Conservation (phyloP, 2,329 filamentous ascomycete genomes). For the Aspergillus niger region DNA sequence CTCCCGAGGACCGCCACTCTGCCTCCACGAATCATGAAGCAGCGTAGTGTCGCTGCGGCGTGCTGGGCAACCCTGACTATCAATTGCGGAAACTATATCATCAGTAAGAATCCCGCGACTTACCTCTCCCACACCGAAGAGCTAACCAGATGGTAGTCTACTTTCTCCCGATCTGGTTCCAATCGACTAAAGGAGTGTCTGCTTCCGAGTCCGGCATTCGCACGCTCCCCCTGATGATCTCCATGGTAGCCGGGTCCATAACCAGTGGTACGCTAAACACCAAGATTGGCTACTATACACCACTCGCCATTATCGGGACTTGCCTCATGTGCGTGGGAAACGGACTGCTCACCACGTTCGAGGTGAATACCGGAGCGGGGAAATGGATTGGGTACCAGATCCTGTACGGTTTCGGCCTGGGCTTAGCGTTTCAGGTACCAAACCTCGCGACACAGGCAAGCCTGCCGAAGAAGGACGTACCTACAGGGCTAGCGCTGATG, state of each 20-base stretch:
- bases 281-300: slow-evolving; percentile 40
- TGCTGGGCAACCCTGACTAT: slow-evolving; percentile 37
- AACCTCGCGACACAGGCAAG: slow-evolving; percentile 39
- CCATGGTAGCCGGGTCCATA: slow-evolving; percentile 37
- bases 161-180: slow-evolving; percentile 50
- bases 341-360: slow-evolving; percentile 45
- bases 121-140: not conserved
- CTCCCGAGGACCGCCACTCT: slow-evolving; percentile 53
- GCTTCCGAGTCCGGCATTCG: slow-evolving; percentile 49
- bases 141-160: slow-evolving; percentile 18
- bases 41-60: slow-evolving; percentile 43
- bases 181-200: slow-evolving; percentile 47
- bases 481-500: slow-evolving; percentile 38
- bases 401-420: slow-evolving; percentile 37
- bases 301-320: slow-evolving; percentile 37
- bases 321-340: slow-evolving; percentile 41
- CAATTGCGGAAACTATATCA: no score
- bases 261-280: slow-evolving; percentile 31
- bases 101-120: not conserved
- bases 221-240: slow-evolving; percentile 38
- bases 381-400: slow-evolving; percentile 45
- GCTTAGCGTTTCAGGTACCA: slow-evolving; percentile 38
- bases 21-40: slow-evolving; percentile 53
- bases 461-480: slow-evolving; percentile 32
- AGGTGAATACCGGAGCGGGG: slow-evolving; percentile 31